Base-by-base conservation (phyloP, 1,139 yeast species). In the Saccharomycopsis crataegensis region DNA sequence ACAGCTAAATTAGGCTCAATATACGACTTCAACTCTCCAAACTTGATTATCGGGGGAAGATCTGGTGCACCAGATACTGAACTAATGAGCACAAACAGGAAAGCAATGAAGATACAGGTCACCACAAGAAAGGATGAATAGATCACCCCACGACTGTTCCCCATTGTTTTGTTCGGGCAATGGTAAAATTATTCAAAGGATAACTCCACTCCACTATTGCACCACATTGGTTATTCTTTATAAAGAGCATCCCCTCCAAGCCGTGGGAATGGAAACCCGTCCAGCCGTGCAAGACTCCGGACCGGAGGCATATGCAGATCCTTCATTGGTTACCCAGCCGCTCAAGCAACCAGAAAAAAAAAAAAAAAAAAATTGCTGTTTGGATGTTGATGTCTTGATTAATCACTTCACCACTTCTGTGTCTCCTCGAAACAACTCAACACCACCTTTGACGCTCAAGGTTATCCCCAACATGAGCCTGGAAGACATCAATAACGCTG, bases 381-480 rank as follows among this genome's bases (percentile, higher is more conserved):
- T 22, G 28, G 28, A 22, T 22, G n/a, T 36, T 11, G 40, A 36
- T 36, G 40, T 36, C 40, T 36, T 36, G 40, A 36, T 36, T 36
- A 36, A 36, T 36, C 40, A 36, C 40, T 36, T 36, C 40, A 36
- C 40, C 40, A 36, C 40, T n/a, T n/a, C n/a, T n/a, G n/a, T 11
- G 11, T 43, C 47, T 17, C n/a, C 17, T 31, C 16, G 9, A 32
- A 49, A 43, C 52, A 49, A 43, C 52, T 49, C 37, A 49, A 49
- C 52, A 49, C 52, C 52, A 49, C n/a, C 9, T 12, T 14, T 8
- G 11, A 12, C 8, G 12, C 28, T 11, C 28, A 16, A 34, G 11
- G 6, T 43, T 43, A 14, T 16, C 49, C n/a, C n/a, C 17, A 34
- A 46, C 49, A 46, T 46, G 49, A n/a, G 32, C 16, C 43, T 37